These are phyloP conservation scores for Pseudozyma hubeiensis DNA, from an alignment of 1,284 basidiomycete genomes.

Conservation along the genomic window DNA sequence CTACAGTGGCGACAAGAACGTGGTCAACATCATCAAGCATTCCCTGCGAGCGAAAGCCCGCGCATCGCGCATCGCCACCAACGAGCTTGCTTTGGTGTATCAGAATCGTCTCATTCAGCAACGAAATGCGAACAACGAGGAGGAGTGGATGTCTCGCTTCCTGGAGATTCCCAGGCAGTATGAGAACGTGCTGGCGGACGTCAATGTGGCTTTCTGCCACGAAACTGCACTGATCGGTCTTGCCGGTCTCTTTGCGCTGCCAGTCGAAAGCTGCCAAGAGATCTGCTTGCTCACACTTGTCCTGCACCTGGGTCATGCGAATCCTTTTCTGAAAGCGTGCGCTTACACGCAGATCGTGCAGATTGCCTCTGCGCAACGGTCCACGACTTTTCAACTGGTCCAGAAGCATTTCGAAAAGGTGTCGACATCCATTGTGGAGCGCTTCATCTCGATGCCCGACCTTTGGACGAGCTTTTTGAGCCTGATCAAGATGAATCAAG, in stretches of 20 bases:
- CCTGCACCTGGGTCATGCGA: conserved; percentile 47
- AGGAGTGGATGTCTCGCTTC: conserved; percentile 27
- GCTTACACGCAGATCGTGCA: conserved; percentile 59
- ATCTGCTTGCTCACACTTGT: conserved; percentile 42
- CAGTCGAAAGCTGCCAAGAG: conserved; percentile 46
- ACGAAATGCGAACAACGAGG: conserved; percentile 23
- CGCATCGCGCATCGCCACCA: conserved; percentile 25
- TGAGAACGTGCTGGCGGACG: conserved; percentile 18
- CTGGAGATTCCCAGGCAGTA: conserved; percentile 24
- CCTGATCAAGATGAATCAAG: conserved; percentile 59
- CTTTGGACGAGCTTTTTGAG: conserved; percentile 57
- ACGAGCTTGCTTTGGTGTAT: conserved; percentile 34
- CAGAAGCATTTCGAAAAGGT: conserved; percentile 55
- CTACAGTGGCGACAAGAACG: conserved; percentile 20
- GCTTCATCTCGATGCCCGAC: conserved; percentile 55
- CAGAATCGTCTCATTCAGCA: conserved; percentile 30
- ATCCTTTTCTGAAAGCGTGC: conserved; percentile 49
- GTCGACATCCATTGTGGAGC: conserved; percentile 53
- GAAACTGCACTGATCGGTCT: conserved; percentile 53
- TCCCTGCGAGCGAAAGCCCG: conserved; percentile 21
- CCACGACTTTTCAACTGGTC: conserved; percentile 65
- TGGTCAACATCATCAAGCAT: conserved; percentile 21
- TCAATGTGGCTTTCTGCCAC: conserved; percentile 10
- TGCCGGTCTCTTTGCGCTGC: conserved; percentile 32
- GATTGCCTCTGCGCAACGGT: conserved; percentile 52